These are phyloP conservation scores for Wallacemonas sp. DNA, from an alignment of 208 protist genomes.

Conservation along the genomic window DNA sequence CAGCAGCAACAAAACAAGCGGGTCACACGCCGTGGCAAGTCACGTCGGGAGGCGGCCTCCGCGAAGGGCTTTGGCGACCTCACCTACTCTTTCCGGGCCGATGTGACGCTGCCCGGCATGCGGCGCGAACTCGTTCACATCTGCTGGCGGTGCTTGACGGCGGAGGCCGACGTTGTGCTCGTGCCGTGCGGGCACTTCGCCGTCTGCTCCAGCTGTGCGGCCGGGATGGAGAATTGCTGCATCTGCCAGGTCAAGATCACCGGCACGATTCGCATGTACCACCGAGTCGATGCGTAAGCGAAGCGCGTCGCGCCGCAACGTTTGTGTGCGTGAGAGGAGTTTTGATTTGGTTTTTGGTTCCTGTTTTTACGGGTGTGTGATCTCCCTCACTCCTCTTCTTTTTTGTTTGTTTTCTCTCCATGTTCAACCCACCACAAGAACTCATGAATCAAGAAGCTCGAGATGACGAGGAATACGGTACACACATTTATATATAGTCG, in stretches of 20 bases:
- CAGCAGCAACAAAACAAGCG: no score
- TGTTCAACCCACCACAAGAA: no score
- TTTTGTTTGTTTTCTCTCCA: no score
- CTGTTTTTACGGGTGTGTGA: no score
- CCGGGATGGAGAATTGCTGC: slow-evolving; percentile 46
- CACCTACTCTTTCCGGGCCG: slow-evolving; percentile 45
- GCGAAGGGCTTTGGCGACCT: slow-evolving; percentile 42
- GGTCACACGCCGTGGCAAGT: not conserved
- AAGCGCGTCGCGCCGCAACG: not conserved
- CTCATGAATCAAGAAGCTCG: no score
- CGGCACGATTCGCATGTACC: slow-evolving; percentile 44
- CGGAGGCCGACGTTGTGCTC: slow-evolving; percentile 61
- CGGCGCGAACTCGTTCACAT: slow-evolving; percentile 62
- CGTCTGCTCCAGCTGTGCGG: slow-evolving; percentile 50
- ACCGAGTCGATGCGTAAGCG: slow-evolving; percentile 4
- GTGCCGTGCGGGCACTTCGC: slow-evolving; percentile 75
- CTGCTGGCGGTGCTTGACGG: slow-evolving; percentile 74
- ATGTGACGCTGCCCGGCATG: slow-evolving; percentile 36
- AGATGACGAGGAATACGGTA: no score
- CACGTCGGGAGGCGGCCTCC: slow-evolving; percentile 30
- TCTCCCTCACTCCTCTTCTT: slow-evolving; percentile 6
- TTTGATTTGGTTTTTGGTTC: no score
- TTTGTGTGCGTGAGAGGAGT: no score
- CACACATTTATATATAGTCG: no score
- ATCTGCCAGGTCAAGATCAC: slow-evolving; percentile 52